These are phyloP conservation scores for Wallemia mellicola DNA, from an alignment of 1,284 basidiomycete genomes.

Conservation along the genomic window DNA sequence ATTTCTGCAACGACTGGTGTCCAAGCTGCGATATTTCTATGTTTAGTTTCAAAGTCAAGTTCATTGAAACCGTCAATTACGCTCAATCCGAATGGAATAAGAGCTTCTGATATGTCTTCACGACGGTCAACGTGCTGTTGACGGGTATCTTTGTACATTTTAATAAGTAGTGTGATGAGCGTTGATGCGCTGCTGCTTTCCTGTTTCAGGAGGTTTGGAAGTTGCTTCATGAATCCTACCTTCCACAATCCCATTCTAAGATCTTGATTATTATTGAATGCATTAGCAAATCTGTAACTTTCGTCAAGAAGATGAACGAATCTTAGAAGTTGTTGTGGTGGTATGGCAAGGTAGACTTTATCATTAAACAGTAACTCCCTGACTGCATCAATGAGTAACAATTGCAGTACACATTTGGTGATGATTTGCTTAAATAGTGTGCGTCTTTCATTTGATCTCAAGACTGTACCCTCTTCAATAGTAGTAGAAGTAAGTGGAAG, in stretches of 20 bases:
- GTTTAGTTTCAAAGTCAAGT: conserved; percentile 65
- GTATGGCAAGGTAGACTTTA: conserved; percentile 75
- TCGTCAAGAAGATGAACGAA: conserved; percentile 87
- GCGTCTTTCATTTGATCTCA: conserved; percentile 37
- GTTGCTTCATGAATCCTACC: conserved; percentile 99
- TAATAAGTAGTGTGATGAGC: conserved; percentile 61
- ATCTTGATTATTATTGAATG: conserved; percentile 96
- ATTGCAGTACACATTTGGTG: conserved; percentile 93
- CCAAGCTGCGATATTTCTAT: conserved; percentile 89
- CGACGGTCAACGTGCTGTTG: conserved; percentile 51
- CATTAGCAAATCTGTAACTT: conserved; percentile 83
- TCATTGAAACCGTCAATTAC: conserved; percentile 75
- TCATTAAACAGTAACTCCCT: conserved; percentile 80
- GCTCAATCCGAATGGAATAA: conserved; percentile 76
- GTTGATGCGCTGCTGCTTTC: conserved; percentile 92
- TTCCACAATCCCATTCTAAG: conserved; percentile 91
- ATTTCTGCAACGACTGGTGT: conserved; percentile 89
- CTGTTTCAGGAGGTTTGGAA: conserved; percentile 92
- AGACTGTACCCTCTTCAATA: neutral
- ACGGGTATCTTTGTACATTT: conserved; percentile 82
- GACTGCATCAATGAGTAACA: conserved; percentile 88
- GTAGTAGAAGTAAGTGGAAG: conserved; percentile 2
- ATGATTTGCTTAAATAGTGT: conserved; percentile 96
- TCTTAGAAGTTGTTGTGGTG: conserved; percentile 65
- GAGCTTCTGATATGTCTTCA: conserved; percentile 52